A percentile compares a stretch with the other conserved stretches of the same genome.
Conservation (phyloP, 306 rosid genomes). For the Acacia confusa region DNA sequence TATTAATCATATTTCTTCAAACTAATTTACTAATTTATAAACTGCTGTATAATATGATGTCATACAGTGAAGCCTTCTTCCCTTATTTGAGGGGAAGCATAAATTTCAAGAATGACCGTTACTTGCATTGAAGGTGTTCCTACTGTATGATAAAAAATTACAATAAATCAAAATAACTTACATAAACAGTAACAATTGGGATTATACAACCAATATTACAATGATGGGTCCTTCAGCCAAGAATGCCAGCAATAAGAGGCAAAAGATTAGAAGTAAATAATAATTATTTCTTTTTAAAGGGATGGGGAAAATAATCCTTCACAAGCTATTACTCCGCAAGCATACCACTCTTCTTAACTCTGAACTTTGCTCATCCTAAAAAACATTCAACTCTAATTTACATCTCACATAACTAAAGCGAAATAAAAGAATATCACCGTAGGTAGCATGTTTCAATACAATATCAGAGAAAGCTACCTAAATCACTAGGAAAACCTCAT, state of each 20-base stretch:
- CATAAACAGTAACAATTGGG: slow-evolving; percentile 19
- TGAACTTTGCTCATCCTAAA: slow-evolving; percentile 52
- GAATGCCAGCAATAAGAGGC: slow-evolving; percentile 9
- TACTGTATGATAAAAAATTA: slow-evolving; percentile 3
- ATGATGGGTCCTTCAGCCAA: neutral
- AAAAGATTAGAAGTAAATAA: slow-evolving; percentile 18
- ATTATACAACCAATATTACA: slow-evolving; percentile 25
- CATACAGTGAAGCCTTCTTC: neutral
- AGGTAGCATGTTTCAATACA: slow-evolving; percentile 69
- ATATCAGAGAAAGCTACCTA: slow-evolving; percentile 58
- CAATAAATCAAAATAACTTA: slow-evolving; percentile 4
- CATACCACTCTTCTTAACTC: slow-evolving; percentile 60
- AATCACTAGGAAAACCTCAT: slow-evolving; percentile 52
- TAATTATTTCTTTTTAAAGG: slow-evolving; percentile 26
- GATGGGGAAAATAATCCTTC: slow-evolving; percentile 20
- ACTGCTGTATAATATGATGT: too few species aligned
- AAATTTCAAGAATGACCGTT: neutral
- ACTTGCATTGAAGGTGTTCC: neutral
- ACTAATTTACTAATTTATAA: too few species aligned
- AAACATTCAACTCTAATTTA: slow-evolving; percentile 56
- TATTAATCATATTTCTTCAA: too few species aligned
- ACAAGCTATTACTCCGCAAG: slow-evolving; percentile 48
- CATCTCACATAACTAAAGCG: slow-evolving; percentile 45
- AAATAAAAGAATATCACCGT: slow-evolving; percentile 54
- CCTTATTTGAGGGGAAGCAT: neutral